Conservation (phyloP, 129 eudicot species). For the Solidago caesia region DNA sequence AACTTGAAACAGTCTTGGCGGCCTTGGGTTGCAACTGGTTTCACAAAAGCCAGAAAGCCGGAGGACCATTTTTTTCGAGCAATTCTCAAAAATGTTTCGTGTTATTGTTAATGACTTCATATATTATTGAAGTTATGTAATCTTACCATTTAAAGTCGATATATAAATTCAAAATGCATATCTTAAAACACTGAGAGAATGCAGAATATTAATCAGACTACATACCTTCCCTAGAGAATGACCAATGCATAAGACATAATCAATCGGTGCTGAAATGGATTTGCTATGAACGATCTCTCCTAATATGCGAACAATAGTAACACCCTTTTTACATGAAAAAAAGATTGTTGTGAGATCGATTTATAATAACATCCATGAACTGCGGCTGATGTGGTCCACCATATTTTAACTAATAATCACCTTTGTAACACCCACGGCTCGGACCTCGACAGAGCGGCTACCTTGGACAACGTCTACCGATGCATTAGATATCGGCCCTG, state of each 20-base stretch:
- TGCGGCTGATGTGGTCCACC: neutral
- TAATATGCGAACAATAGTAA: slow-evolving; percentile 83
- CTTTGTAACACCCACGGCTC: slow-evolving; percentile 97
- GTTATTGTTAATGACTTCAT: too few species aligned
- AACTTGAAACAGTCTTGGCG: too few species aligned
- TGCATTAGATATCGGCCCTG: slow-evolving; percentile 91
- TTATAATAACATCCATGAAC: neutral
- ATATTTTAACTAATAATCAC: slow-evolving; percentile 26
- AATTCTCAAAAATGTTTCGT: too few species aligned
- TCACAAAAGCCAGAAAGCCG: too few species aligned
- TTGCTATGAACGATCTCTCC: slow-evolving; percentile 93
- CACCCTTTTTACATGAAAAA: slow-evolving; percentile 51
- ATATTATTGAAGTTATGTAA: too few species aligned
- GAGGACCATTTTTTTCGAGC: too few species aligned
- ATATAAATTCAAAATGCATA: neutral
- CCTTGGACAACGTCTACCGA: slow-evolving; percentile 98
- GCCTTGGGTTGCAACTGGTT: too few species aligned
- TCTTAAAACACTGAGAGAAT: neutral
- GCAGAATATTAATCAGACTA: neutral
- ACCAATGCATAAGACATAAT: slow-evolving; percentile 81
- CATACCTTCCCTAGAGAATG: slow-evolving; percentile 87
- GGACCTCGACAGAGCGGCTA: slow-evolving; percentile 85
- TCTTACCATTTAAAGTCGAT: too few species aligned
- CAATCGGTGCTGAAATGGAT: slow-evolving; percentile 78
- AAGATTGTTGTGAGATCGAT: too few species aligned